Evolutionary conservation across 2,329 filamentous ascomycete species (phyloP), one percentile per base, ranked within the genome.

Genomic region (Fusarium vanettenii): DNA sequence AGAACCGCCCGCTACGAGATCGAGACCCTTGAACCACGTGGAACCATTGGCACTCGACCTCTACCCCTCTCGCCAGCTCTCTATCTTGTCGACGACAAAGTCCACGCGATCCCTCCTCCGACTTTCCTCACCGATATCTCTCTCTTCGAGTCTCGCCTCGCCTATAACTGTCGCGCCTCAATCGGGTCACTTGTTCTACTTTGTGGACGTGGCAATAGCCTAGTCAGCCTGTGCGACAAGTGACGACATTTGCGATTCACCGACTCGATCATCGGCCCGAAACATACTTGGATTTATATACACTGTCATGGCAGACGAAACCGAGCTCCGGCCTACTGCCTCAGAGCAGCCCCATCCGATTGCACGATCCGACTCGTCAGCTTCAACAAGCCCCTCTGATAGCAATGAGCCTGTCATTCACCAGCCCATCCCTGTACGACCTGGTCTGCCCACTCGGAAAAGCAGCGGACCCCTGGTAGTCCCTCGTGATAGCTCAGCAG

Each of bases 381-480:
- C 71, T 5, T 83, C 82, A 18, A 79, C 80, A 3, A 77, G 79
- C 7, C 75, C 80, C 5, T 82, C 81, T n/a, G 81, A 84, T n/a
- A 78, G 80, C 72, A 80, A 81, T 65, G 83, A 84, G 22, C 76
- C 80, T 55, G 76, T 82, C 29, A 86, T 90, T 31, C 86, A 89
- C 69, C 85, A 87, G 27, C 88, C 89, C 33, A 81, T 88, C 10
- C 88, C 89, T 2, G 83, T 84, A 18, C 90, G 94, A 39, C 94
- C 94, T 31, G 89, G 90, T 66, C 86, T 96, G 69, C 90, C 90
- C 20, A 93, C 90, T 77, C 89, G 94, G 59, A 94, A 95, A 84
- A 94, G 92, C 77, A 96, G 93, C 81, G 93, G 93, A 67, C 95
- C 94, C 57, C 92, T 97, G 74, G 93, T 95, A 73, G 93, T 97